phyloP scores from a whole-genome alignment of 2,329 filamentous ascomycete species.

The Cladophialophora psammophila region DNA sequence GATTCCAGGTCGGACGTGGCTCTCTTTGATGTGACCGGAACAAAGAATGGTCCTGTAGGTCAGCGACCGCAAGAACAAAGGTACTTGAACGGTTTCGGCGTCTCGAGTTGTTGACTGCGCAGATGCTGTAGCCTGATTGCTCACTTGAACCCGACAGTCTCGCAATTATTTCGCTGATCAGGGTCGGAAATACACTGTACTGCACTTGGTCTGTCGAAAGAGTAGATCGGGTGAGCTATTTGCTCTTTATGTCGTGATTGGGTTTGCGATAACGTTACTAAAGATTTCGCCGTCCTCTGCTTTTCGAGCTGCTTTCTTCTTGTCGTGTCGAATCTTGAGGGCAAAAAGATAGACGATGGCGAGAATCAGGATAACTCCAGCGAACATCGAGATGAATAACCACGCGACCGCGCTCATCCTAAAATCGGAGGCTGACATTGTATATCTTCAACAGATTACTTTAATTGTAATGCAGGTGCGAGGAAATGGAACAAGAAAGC shows the following conservation, averaged over 20 bases:
- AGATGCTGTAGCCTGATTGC: background rate
- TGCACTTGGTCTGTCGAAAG: background rate
- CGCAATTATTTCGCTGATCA: background rate
- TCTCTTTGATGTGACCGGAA: conserved; percentile 5
- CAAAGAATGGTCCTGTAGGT: background rate
- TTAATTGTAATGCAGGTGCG: background rate
- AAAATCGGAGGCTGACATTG: conserved; percentile 21
- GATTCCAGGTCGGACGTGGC: background rate
- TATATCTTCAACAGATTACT: background rate
- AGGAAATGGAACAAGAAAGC: background rate
- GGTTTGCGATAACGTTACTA: conserved; percentile 23
- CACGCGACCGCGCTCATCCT: conserved; percentile 33
- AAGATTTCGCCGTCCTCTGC: conserved; percentile 33
- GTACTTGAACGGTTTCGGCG: background rate
- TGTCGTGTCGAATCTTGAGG: conserved; percentile 25
- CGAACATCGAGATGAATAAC: conserved; percentile 32
- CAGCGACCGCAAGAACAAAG: background rate
- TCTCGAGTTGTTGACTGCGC: background rate
- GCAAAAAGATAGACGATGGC: conserved; percentile 31
- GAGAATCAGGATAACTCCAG: conserved; percentile 30
- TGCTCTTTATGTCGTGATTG: conserved; percentile 19
- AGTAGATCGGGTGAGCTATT: background rate
- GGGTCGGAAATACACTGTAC: background rate
- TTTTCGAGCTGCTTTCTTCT: conserved; percentile 22
- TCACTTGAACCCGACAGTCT: background rate